phyloP scores from a whole-genome alignment of 2,329 filamentous ascomycete genomes.

The Emericellopsis cladophorae region DNA sequence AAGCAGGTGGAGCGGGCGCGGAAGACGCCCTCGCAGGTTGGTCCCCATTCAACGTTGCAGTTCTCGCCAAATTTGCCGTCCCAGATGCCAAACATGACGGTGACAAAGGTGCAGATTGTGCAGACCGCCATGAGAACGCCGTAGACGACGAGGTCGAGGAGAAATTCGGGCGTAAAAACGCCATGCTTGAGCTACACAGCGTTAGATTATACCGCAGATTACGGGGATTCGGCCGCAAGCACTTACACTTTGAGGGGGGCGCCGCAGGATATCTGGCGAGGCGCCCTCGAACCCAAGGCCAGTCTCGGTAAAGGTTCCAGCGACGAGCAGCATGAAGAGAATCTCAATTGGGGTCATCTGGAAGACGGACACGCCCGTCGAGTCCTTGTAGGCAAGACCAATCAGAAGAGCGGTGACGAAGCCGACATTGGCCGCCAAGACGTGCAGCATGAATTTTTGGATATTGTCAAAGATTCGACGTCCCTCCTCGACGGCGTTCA shows the following conservation, averaged over 20 bases:
- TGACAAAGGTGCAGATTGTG: conserved; percentile 41
- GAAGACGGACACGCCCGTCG: conserved; percentile 50
- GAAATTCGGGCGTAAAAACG: conserved; percentile 52
- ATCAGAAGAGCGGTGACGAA: conserved; percentile 54
- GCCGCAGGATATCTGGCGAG: conserved; percentile 50
- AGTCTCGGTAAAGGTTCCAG: conserved; percentile 58
- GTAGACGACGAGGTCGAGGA: conserved; percentile 50
- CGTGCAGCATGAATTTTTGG: conserved; percentile 56
- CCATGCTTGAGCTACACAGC: conserved; percentile 25
- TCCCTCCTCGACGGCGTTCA: conserved; percentile 46
- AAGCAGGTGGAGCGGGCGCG: conserved; percentile 54
- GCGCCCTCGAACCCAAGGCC: conserved; percentile 59
- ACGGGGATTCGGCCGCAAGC: neutral
- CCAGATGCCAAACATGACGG: conserved; percentile 41
- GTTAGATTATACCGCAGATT: neutral
- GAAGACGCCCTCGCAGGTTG: conserved; percentile 44
- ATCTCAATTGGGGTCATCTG: conserved; percentile 59
- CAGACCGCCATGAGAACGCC: conserved; percentile 51
- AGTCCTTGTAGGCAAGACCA: conserved; percentile 57
- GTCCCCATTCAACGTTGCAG: conserved; percentile 42
- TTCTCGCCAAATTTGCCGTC: conserved; percentile 42
- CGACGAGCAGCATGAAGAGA: conserved; percentile 65
- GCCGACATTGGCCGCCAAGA: conserved; percentile 54
- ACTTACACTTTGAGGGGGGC: conserved; percentile 48
- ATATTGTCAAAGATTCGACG: conserved; percentile 59